Conservation (phyloP, 169 alveolate genomes). For the Plasmodium cynomolgi region DNA sequence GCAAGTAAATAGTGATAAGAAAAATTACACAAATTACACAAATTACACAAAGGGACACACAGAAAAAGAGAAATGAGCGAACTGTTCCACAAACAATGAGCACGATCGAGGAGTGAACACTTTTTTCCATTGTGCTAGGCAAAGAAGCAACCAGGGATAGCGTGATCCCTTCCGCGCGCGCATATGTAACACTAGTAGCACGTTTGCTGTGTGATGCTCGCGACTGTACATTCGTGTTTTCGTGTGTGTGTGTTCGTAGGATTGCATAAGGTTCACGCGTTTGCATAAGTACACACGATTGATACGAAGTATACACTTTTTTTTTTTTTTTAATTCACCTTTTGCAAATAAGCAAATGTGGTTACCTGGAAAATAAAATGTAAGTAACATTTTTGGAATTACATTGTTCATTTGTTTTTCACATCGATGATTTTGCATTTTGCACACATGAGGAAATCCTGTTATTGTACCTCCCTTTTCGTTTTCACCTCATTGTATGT, state of each 20-base stretch:
- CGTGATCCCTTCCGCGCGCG: neutral
- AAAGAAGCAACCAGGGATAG: constrained; percentile 7
- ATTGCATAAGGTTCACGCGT: neutral
- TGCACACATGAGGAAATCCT: constrained; percentile 6
- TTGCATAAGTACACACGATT: neutral
- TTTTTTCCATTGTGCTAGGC: neutral
- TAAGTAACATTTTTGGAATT: neutral
- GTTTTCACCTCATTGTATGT: neutral
- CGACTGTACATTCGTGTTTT: neutral
- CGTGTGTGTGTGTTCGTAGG: constrained; percentile 9
- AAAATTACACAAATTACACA: neutral
- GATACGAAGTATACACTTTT: neutral
- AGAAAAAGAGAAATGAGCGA: neutral
- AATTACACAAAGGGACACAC: neutral
- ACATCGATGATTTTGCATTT: constrained; percentile 16
- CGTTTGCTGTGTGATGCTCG: neutral
- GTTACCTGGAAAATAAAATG: constrained; percentile 21
- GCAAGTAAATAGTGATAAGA: neutral
- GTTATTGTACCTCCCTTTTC: neutral
- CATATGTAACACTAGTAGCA: neutral
- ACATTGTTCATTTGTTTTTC: constrained; percentile 18
- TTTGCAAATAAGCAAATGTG: constrained; percentile 21
- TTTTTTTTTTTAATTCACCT: neutral
- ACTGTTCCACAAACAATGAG: neutral
- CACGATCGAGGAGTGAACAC: neutral